phyloP scores from a whole-genome alignment of 1,284 basidiomycete species.

The Ustilago trichophora region DNA sequence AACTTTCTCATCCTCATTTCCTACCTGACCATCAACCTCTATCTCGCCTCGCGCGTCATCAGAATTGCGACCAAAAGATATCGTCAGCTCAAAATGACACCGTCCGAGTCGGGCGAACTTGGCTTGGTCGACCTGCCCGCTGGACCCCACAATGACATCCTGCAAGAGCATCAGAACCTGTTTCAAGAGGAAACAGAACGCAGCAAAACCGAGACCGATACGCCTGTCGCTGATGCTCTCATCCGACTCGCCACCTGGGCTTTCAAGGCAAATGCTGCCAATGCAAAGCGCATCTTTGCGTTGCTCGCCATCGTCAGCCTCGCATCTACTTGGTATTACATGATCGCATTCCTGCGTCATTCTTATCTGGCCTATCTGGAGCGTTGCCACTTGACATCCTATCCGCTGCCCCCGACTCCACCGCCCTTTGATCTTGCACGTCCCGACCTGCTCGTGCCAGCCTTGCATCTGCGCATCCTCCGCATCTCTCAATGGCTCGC shows the following conservation, averaged over 20 bases:
- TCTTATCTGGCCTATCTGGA: slow-evolving; percentile 52
- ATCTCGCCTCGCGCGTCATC: slow-evolving; percentile 20
- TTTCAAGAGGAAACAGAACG: background rate
- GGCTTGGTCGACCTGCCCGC: slow-evolving; percentile 7
- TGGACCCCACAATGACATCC: background rate
- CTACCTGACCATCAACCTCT: slow-evolving; percentile 42
- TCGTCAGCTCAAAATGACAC: slow-evolving; percentile 17
- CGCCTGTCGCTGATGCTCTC: slow-evolving; percentile 22
- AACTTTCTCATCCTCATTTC: slow-evolving; percentile 45
- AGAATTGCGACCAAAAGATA: slow-evolving; percentile 25
- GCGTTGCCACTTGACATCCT: slow-evolving; percentile 29
- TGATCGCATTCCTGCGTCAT: slow-evolving; percentile 59
- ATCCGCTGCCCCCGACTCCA: slow-evolving; percentile 24
- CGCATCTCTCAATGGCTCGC: slow-evolving; percentile 72
- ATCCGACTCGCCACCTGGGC: slow-evolving; percentile 33
- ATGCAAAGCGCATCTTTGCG: slow-evolving; percentile 22
- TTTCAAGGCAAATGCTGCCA: slow-evolving; percentile 13
- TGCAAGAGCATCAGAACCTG: slow-evolving; percentile 9
- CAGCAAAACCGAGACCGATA: slow-evolving; percentile 5
- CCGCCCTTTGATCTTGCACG: slow-evolving; percentile 15
- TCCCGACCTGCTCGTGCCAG: slow-evolving; percentile 47
- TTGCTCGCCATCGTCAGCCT: slow-evolving; percentile 37
- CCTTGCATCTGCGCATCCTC: slow-evolving; percentile 63
- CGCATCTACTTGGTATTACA: slow-evolving; percentile 52
- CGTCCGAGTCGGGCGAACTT: slow-evolving; percentile 6